A percentile compares a stretch with the other conserved stretches of the same genome.
phyloP scores from a whole-genome alignment of 75 land plant genomes.

The Cupressus sempervirens region DNA sequence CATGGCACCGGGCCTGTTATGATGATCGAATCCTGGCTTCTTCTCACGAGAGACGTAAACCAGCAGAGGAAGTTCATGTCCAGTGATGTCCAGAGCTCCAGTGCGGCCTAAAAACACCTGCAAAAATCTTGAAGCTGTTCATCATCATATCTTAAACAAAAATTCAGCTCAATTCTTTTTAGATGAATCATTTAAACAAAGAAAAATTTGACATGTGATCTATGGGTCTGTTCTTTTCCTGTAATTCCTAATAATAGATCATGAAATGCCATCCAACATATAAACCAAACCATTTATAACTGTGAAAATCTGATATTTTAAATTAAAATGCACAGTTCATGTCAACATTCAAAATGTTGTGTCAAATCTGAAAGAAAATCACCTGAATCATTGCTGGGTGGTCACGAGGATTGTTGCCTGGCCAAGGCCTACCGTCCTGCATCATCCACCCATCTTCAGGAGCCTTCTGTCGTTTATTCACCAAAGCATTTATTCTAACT shows the following conservation, averaged over 20 bases:
- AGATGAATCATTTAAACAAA: no score
- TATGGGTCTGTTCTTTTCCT: no score
- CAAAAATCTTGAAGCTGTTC: neutral
- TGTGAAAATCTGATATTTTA: no score
- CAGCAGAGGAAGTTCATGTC: slow-evolving; percentile 64
- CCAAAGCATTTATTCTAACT: slow-evolving; percentile 76
- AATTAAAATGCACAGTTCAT: no score
- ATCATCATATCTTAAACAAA: no score
- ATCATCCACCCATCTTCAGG: slow-evolving; percentile 90
- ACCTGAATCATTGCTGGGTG: slow-evolving; percentile 97
- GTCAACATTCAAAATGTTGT: neutral
- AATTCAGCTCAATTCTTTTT: no score
- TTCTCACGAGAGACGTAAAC: slow-evolving; percentile 82
- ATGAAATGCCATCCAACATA: no score
- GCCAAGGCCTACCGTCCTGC: slow-evolving; percentile 92
- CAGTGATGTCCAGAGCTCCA: slow-evolving; percentile 60
- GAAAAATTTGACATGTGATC: no score
- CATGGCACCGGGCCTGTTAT: slow-evolving; percentile 81
- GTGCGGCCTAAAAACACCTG: slow-evolving; percentile 67
- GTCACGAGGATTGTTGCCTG: slow-evolving; percentile 76
- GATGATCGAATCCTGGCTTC: slow-evolving; percentile 70
- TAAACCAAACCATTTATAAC: no score
- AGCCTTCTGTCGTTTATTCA: slow-evolving; percentile 77
- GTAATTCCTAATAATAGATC: no score
- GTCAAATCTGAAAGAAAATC: neutral